Evolutionary conservation across 192 early-diverging fungal species (phyloP), one percentile per base, ranked within the genome.

Genomic region (Backusella psychrophila): DNA sequence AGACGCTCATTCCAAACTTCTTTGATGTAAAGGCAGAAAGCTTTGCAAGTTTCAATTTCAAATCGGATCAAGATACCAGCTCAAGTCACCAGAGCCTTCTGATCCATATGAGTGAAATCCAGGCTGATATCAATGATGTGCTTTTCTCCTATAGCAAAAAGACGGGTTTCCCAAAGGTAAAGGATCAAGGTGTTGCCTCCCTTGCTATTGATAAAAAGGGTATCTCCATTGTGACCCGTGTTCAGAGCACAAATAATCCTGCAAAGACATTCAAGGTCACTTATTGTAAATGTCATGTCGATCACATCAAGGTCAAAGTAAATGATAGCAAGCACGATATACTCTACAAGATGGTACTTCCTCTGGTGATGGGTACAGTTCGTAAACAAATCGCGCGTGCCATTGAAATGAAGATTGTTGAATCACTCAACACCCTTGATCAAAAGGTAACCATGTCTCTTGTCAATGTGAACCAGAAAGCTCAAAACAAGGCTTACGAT

Each of bases 111-210:
- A 23, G 79, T 8, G 84, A 81, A 42, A 72, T 85, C 12, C 81
- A 85, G 38, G 81, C 81, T 33, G 78, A 76, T 12, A 69, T 82
- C 17, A 71, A 81, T 26, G 59, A 81, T 44, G 84, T 85, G 21
- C 75, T 82, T 36, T 85, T 81, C 31, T 81, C 77, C 14, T 74
- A 81, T 75, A 80, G 75, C 65, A 82, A 77, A 69, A 85, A 85
- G 44, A 82, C 80, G 4, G 81, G 84, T 19, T 77, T 77, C 11
- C 81, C 82, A 36, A 77, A 71, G 23, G 66, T 82, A 12, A 42
- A 75, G 39, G 84, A 85, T 31, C 78, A 73, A 19, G 84, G 84
- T 46, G 69, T 85, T 66, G 84, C 84, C 14, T 77, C 68, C 1
- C 69, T 77, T 42, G 4, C 15, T 4, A 56, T 77, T 1, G 63